Base-by-base conservation (phyloP, 768 basidiomycete genomes). In the Sporobolomyces phaffii region DNA sequence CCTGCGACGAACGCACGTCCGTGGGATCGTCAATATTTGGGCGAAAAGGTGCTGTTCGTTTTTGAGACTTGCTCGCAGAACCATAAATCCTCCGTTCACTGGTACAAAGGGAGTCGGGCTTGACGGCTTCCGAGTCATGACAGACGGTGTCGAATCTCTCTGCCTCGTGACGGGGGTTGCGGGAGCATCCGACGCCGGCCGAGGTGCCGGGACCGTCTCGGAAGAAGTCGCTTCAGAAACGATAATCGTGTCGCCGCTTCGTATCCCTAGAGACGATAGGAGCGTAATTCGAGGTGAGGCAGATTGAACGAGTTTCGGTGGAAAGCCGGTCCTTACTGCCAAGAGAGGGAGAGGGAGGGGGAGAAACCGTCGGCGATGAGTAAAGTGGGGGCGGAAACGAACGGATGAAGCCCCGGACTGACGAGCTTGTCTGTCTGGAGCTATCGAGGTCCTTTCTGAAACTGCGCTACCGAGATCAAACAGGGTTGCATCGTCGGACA, bases 181-280 rank as follows among this genome's bases (percentile, higher is more conserved):
- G 38, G 38, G 38, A 38, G 38, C 38, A 38, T 38, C 17, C 38
- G 9, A 17, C 38, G 38, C 9, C 17, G 38, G 17, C 5, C 65
- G 49, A 34, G 68, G 28, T 44, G 58, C 51, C 9, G 65, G 22
- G 5, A 68, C 48, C 15, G 67, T 24, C 0, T 60, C 52, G 5
- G 38, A 6, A n/a, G 52, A 18, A 7, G 36, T 20, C 17, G 75
- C 58, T 18, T 73, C 49, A 4, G 81, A 85, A 49, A 96, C 88
- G 73, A 94, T 88, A 67, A 98, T 81, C 78, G 91, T 90, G 60
- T 97, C 94, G 3, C 91, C 90, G 20, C 80, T 76, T 63, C 83
- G 81, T 34, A 97, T 81, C 18, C 88, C 89, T 33, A 97, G 82
- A 40, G 87, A 86, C 0, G 86, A 82, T 40, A 94, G 67, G 18